Evolutionary conservation across 495 filamentous ascomycete species (phyloP).

Genomic region (Glutinoglossum americanum): DNA sequence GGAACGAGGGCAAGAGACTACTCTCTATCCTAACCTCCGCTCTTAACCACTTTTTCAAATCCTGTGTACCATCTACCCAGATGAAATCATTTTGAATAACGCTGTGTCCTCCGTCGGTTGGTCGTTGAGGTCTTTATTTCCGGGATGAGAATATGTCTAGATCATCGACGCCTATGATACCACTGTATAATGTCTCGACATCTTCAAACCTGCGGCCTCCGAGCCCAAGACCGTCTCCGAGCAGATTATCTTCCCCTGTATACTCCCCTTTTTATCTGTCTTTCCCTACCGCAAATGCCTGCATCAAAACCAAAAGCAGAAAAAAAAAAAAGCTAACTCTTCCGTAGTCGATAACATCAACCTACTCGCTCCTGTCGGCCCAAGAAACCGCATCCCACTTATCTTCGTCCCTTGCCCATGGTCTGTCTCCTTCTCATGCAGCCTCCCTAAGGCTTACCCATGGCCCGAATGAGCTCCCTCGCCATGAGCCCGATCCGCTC

Average conservation of each 20-base stretch:
- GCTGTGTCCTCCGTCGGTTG: not conserved
- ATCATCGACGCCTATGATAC: constrained; percentile 31
- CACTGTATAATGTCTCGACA: constrained; percentile 30
- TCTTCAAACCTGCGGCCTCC: constrained; percentile 19
- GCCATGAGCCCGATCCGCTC: constrained; percentile 78
- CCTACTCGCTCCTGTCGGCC: constrained; percentile 40
- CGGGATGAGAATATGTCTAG: constrained; percentile 36
- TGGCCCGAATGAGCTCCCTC: constrained; percentile 87
- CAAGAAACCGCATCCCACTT: constrained; percentile 60
- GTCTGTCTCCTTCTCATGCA: constrained; percentile 62
- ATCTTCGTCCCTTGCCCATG: constrained; percentile 61
- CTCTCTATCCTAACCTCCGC: too few species aligned
- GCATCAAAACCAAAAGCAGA: not conserved
- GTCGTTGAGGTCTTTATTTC: constrained; percentile 3
- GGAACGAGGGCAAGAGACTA: too few species aligned
- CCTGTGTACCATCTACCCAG: not conserved
- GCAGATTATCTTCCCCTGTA: not conserved
- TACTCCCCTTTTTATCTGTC: not conserved
- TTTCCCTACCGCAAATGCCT: not conserved
- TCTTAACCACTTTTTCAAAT: too few species aligned
- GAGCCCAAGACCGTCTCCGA: constrained; percentile 11
- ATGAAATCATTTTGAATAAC: not conserved
- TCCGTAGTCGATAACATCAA: constrained; percentile 33
- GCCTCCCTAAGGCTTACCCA: constrained; percentile 52
- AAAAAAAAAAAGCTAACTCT: constrained; percentile 1